A percentile compares a stretch with the other conserved stretches of the same genome.
Conservation (phyloP, 2,329 filamentous ascomycete genomes). For the Blumeriella jaapii region DNA sequence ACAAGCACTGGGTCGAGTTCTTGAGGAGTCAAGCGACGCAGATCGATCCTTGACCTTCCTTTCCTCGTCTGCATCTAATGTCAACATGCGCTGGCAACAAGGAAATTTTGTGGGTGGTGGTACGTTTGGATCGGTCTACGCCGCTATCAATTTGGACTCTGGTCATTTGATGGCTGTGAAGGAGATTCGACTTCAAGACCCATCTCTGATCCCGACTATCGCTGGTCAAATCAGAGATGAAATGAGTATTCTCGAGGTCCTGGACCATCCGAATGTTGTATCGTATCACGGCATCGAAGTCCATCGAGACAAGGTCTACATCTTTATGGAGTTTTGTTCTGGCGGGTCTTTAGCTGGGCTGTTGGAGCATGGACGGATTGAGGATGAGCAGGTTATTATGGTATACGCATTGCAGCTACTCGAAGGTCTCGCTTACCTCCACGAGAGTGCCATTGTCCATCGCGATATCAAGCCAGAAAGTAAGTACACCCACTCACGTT, state of each 20-base stretch:
- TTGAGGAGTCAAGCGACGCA: slow-evolving; percentile 91
- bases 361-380: slow-evolving; percentile 90
- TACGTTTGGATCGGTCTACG: slow-evolving; percentile 95
- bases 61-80: slow-evolving; percentile 87
- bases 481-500: slow-evolving; percentile 36
- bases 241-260: slow-evolving; percentile 88
- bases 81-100: slow-evolving; percentile 95
- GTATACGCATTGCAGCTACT: slow-evolving; percentile 91
- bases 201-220: slow-evolving; percentile 88
- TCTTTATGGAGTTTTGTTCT: slow-evolving; percentile 99
- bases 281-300: slow-evolving; percentile 98
- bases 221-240: slow-evolving; percentile 91
- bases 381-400: slow-evolving; percentile 95
- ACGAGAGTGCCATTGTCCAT: slow-evolving; percentile 84
- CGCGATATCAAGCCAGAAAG: slow-evolving; percentile 97
- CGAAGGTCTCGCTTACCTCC: slow-evolving; percentile 86
- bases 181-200: slow-evolving; percentile 93
- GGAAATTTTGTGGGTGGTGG: slow-evolving; percentile 96
- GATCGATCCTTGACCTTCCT: slow-evolving; percentile 90
- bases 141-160: slow-evolving; percentile 92
- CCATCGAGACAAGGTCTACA: slow-evolving; percentile 97
- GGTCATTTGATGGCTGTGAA: slow-evolving; percentile 98
- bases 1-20: slow-evolving; percentile 76
- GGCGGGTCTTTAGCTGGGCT: slow-evolving; percentile 84
- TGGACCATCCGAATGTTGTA: slow-evolving; percentile 96